Evolutionary conservation across 2,329 filamentous ascomycete species (phyloP).

Genomic region (Fusarium agapanthi): DNA sequence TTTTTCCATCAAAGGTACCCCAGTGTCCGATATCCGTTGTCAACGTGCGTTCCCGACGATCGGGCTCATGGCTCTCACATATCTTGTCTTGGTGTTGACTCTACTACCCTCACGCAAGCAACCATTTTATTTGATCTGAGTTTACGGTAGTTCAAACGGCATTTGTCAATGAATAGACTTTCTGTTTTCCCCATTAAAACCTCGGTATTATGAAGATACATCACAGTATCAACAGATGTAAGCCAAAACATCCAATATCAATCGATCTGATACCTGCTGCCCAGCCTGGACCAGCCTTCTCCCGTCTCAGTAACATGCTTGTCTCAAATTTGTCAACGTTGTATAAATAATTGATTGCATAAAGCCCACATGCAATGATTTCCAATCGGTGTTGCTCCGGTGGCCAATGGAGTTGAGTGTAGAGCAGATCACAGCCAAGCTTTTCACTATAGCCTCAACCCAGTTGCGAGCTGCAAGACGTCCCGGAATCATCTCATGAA

Average conservation of each 20-base stretch:
- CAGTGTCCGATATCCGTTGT: constrained; percentile 23
- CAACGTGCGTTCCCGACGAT: constrained; percentile 27
- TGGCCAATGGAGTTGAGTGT: background rate
- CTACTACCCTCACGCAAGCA: background rate
- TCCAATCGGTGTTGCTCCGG: background rate
- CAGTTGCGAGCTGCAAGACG: background rate
- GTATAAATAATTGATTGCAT: background rate
- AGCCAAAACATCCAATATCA: background rate
- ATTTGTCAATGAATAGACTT: background rate
- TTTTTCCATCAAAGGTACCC: background rate
- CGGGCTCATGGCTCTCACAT: background rate
- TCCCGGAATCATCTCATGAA: background rate
- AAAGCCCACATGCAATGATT: background rate
- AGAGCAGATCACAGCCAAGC: constrained; percentile 6
- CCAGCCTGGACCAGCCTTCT: background rate
- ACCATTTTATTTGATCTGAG: background rate
- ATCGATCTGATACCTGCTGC: background rate
- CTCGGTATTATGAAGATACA: background rate
- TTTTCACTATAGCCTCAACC: background rate
- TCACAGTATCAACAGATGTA: background rate
- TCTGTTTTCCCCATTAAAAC: background rate
- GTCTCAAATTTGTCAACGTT: background rate
- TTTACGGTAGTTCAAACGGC: background rate
- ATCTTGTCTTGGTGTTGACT: background rate
- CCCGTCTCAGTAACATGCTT: background rate